Evolutionary conservation across 345 rosid genomes (phyloP).

Genomic region (Linum tenue): DNA sequence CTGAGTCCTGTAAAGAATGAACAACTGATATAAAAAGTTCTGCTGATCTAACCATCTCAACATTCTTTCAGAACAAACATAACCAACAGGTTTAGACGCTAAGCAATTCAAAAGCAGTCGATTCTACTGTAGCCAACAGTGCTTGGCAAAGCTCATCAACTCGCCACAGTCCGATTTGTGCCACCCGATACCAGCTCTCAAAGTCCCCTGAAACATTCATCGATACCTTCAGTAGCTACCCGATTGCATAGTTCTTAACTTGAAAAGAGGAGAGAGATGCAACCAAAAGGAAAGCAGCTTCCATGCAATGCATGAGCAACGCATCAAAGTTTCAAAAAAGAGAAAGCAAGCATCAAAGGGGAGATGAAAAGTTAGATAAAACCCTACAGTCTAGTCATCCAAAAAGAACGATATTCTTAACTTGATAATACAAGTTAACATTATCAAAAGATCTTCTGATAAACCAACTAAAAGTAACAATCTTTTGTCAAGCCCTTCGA

Average conservation of each 20-base stretch:
- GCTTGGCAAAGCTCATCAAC: not conserved
- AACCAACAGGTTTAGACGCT: not conserved
- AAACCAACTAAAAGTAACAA: no score
- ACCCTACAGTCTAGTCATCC: not conserved
- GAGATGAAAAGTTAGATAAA: not conserved
- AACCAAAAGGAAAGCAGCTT: no score
- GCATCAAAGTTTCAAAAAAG: not conserved
- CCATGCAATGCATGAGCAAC: not conserved
- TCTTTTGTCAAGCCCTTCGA: not conserved
- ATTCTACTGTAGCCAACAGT: not conserved
- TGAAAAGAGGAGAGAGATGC: no score
- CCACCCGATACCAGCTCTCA: not conserved
- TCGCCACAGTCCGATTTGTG: not conserved
- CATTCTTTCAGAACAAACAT: not conserved
- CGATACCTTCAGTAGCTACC: not conserved
- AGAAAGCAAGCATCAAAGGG: not conserved
- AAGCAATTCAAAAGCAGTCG: not conserved
- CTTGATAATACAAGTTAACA: no score
- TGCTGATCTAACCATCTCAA: not conserved
- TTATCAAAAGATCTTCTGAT: no score
- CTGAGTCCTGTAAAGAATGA: no score
- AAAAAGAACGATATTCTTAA: no score
- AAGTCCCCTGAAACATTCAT: not conserved
- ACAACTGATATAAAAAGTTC: not conserved
- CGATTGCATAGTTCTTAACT: not conserved